phyloP scores from a whole-genome alignment of 345 rosid genomes.

The Eucalyptus fibrosa region DNA sequence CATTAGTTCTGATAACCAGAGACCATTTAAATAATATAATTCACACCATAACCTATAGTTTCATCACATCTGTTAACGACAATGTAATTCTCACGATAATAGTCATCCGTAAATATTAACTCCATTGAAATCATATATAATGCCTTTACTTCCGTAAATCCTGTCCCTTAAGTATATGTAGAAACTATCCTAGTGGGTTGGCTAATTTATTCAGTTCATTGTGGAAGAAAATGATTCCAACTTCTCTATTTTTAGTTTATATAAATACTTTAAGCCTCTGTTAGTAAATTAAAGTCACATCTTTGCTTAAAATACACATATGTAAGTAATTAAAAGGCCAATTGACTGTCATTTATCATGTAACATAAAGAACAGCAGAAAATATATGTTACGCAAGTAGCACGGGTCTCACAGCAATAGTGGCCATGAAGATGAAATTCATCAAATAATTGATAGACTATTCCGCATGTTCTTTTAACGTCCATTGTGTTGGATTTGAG shows the following conservation, averaged over 20 bases:
- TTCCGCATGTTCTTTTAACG: no score
- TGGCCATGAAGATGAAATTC: no score
- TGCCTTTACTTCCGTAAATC: background rate
- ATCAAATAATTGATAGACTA: background rate
- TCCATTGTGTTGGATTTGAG: fast-evolving
- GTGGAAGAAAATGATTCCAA: background rate
- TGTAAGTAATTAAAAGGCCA: background rate
- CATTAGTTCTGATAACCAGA: background rate
- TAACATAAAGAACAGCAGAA: background rate
- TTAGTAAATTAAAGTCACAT: fast-evolving
- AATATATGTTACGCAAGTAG: background rate
- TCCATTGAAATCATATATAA: background rate
- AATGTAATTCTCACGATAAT: background rate
- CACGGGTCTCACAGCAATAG: fast-evolving
- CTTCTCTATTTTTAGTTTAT: background rate
- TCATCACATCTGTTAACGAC: no score
- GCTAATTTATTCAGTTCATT: background rate
- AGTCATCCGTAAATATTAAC: background rate
- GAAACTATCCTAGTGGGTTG: background rate
- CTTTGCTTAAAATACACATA: no score
- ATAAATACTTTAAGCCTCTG: fast-evolving
- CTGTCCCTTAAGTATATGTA: background rate
- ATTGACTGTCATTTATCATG: background rate
- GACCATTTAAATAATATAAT: background rate
- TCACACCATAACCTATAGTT: no score